These are phyloP conservation scores for Thamnidium elegans DNA, from an alignment of 192 early-diverging fungal genomes.

Conservation along the genomic window DNA sequence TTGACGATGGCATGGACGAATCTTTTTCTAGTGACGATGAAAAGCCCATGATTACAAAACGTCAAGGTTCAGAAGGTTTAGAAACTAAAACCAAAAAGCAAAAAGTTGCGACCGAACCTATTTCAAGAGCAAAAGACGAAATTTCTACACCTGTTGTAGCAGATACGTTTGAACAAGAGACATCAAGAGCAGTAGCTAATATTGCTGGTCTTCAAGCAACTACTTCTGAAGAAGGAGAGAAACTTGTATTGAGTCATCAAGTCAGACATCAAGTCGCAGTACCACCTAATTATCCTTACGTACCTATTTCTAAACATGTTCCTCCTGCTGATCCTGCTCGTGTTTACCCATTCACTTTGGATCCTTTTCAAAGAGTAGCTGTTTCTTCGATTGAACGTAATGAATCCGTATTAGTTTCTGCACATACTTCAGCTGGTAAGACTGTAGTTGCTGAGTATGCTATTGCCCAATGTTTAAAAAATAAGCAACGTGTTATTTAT, in stretches of 20 bases:
- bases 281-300: conserved; percentile 82
- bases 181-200: conserved; percentile 62
- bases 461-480: conserved; percentile 87
- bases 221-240: conserved; percentile 43
- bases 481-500: conserved; percentile 96
- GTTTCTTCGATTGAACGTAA: conserved; percentile 85
- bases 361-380: conserved; percentile 92
- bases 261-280: conserved; percentile 93
- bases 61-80: not conserved
- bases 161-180: conserved; percentile 68
- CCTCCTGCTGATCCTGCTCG: conserved; percentile 77
- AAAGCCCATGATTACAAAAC: not conserved
- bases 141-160: conserved; percentile 55
- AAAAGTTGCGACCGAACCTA: not conserved
- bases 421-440: conserved; percentile 97
- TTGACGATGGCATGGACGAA: conserved; percentile 16
- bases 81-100: conserved; percentile 6
- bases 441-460: conserved; percentile 99
- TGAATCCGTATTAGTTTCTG: conserved; percentile 94
- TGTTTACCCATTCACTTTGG: conserved; percentile 85
- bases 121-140: conserved; percentile 23
- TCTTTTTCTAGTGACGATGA: not conserved
- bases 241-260: conserved; percentile 44
- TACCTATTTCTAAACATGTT: conserved; percentile 84
- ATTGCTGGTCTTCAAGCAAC: conserved; percentile 50